phyloP scores from a whole-genome alignment of 768 basidiomycete genomes.

The Lactifluus pinguis region DNA sequence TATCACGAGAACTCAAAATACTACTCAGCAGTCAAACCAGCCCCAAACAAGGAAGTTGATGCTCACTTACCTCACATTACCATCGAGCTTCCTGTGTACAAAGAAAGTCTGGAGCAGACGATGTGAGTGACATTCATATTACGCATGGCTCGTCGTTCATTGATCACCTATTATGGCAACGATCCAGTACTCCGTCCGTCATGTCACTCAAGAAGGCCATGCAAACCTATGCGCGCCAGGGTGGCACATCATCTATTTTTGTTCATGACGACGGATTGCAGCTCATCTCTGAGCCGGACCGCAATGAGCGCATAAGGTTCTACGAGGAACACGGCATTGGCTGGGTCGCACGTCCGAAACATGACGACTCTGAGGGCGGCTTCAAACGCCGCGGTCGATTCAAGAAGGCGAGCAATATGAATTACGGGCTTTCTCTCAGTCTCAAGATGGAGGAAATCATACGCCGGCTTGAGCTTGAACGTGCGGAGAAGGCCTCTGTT shows the following conservation, averaged over 20 bases:
- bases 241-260: conserved; percentile 70
- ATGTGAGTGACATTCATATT: conserved; percentile 45
- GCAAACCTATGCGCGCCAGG: conserved; percentile 89
- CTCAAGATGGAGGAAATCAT: conserved; percentile 49
- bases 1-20: conserved; percentile 79
- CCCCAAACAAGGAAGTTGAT: conserved; percentile 54
- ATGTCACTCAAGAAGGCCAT: conserved; percentile 76
- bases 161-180: neutral
- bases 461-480: conserved; percentile 36
- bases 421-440: conserved; percentile 66
- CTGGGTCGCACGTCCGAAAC: conserved; percentile 75
- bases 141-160: neutral
- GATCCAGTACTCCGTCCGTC: conserved; percentile 57
- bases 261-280: conserved; percentile 83
- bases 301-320: conserved; percentile 57
- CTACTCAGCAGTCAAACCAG: conserved; percentile 63
- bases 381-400: conserved; percentile 81
- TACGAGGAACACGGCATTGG: conserved; percentile 73
- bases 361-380: conserved; percentile 50
- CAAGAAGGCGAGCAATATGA: conserved; percentile 94
- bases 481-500: conserved; percentile 27
- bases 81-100: conserved; percentile 83
- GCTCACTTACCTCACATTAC: conserved; percentile 62
- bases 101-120: conserved; percentile 71
- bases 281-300: conserved; percentile 50